Base-by-base conservation (phyloP, 305 asterid genomes). In the Fraxinus greggii region DNA sequence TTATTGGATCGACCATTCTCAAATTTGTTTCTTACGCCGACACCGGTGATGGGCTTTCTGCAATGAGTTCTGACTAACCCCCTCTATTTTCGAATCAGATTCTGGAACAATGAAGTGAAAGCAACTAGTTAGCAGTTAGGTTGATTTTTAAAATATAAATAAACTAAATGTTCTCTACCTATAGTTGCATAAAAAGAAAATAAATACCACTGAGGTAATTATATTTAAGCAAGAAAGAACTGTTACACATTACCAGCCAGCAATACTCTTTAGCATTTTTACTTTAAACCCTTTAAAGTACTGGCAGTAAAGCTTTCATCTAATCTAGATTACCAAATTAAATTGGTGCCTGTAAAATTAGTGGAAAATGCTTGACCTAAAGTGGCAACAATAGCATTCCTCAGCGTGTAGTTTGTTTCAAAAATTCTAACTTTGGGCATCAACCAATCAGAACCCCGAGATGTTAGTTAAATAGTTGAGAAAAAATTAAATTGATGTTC, bases 11-110 rank as follows among this genome's bases (percentile, higher is more conserved):
- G 15, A 91, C 87, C 93, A 90, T 91, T 88, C 91, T 89, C 82
- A 88, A 56, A 81, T 91, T 97, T 91, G 91, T 84, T 96, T 96
- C 95, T 94, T 94, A 28, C 98, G 97, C 12, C 98, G 93, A 74
- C 98, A 81, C 79, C 99, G 87, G 77, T 96, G 98, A 88, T 94
- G 98, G 80, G 95, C 89, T 88, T 96, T 96, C 87, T 90, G 98
- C 85, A 92, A 84, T 1, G 98, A 85, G 90, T 91, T 93, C 87
- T 93, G 97, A 8, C 93, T 94, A 23, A 89, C 89, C 73, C 87
- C 86, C 90, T 92, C 94, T 91, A 88, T 42, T 86, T 87, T 88
- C 17, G 99, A 88, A 80, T 83, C 86, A 80, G 82, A 61, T 78
- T 83, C 92, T 85, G 80, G 40, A 73, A 84, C 85, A 86, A 83